Percentiles rank a stretch among this genome's conserved stretches.
These are phyloP conservation scores for Aspergillus ibericus DNA, from an alignment of 2,329 filamentous ascomycete genomes.

Conservation along the genomic window DNA sequence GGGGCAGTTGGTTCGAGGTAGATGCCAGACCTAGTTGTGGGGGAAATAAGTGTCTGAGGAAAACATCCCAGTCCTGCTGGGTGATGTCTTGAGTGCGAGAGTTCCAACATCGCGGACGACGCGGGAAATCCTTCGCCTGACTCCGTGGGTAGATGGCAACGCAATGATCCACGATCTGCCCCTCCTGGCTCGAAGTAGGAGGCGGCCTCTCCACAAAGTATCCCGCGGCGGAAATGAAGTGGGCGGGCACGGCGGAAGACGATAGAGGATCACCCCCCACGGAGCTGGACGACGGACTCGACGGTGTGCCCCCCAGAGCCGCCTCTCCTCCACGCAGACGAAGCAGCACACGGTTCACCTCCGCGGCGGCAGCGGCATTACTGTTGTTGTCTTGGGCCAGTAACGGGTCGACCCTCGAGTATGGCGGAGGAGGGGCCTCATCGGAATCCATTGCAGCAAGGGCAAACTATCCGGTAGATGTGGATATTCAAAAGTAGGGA, in stretches of 20 bases:
- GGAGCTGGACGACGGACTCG: conserved; percentile 20
- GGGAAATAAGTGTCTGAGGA: conserved; percentile 45
- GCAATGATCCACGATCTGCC: conserved; percentile 34
- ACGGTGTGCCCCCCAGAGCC: conserved; percentile 14
- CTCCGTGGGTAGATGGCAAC: conserved; percentile 44
- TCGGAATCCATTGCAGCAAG: conserved; percentile 35
- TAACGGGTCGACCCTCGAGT: conserved; percentile 43
- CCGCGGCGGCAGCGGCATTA: conserved; percentile 18
- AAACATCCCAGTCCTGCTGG: conserved; percentile 47
- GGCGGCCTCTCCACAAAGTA: conserved; percentile 42
- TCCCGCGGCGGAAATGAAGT: conserved; percentile 38
- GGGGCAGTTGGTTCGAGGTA: conserved; percentile 37
- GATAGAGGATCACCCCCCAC: conserved; percentile 10
- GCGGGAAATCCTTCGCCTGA: conserved; percentile 44
- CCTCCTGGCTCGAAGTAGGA: conserved; percentile 23
- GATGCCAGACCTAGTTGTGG: conserved; percentile 39
- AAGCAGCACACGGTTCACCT: conserved; percentile 13
- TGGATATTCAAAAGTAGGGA: neutral
- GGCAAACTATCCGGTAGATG: neutral
- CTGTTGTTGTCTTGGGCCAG: conserved; percentile 21
- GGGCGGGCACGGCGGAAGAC: conserved; percentile 22
- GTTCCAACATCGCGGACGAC: conserved; percentile 44
- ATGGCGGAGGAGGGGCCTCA: conserved; percentile 44
- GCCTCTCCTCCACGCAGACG: conserved; percentile 24
- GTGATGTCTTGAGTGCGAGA: conserved; percentile 33